Conservation (phyloP, 2,329 filamentous ascomycete genomes). For the Paecilomyces variotii region DNA sequence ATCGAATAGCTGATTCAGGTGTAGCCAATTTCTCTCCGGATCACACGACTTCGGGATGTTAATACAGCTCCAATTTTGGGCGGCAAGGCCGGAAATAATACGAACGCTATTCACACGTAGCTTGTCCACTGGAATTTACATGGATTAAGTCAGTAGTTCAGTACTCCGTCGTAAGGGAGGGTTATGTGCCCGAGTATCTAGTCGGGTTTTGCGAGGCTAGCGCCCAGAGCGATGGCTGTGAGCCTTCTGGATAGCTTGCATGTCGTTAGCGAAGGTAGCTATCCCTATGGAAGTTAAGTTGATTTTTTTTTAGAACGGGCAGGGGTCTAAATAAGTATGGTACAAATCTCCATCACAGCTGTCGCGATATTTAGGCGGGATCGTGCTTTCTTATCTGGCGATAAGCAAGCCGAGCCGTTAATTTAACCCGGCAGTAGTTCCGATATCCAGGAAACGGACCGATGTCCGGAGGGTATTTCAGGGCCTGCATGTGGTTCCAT, state of each 20-base stretch:
- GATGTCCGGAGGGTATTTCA: not conserved
- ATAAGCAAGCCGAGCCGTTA: not conserved
- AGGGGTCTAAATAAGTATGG: not conserved
- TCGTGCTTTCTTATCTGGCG: not conserved
- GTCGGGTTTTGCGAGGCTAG: not conserved
- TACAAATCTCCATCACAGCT: not conserved
- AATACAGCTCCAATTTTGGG: not conserved
- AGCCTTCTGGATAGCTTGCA: not conserved
- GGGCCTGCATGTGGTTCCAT: not conserved
- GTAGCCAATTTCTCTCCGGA: not conserved
- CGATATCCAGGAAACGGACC: not conserved
- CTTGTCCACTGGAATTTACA: not conserved
- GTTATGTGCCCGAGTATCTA: not conserved
- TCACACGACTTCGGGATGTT: not conserved
- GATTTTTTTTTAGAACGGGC: not conserved
- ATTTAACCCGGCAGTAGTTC: not conserved
- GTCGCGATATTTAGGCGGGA: not conserved
- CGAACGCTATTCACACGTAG: not conserved
- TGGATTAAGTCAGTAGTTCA: too few relatives aligned
- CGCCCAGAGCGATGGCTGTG: not conserved
- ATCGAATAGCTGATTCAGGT: too few relatives aligned
- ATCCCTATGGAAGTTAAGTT: not conserved
- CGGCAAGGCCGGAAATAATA: not conserved
- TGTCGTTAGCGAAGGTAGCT: not conserved
- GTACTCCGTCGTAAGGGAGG: too few relatives aligned